Evolutionary conservation across 192 early-diverging fungal species (phyloP), one percentile per base, ranked within the genome.

Genomic region (Gorgonomyces haynaldii): DNA sequence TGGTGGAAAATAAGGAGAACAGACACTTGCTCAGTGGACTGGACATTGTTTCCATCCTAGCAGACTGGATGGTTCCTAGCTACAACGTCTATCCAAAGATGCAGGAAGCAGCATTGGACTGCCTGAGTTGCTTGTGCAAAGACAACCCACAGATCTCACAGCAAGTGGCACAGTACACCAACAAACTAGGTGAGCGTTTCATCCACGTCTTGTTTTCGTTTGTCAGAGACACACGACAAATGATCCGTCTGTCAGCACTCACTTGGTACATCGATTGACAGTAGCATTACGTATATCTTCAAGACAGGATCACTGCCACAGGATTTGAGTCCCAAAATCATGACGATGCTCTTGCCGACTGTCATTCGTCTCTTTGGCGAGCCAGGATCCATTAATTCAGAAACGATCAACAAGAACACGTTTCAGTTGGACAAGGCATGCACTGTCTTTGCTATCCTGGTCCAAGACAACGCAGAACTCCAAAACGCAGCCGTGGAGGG

Each of bases 51-150:
- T 65, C 69, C 22, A 50, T 74, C 3, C 57, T 86, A 20, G 55
- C 79, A 37, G 65, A 59, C 5, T 48, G 83, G 26, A 57, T 88
- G 4, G 60, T 64, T 39, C 65, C 65, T 16, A 64, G 64, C 7
- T 74, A 58, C 54, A 52, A 61, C 22, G 17, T 26, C 15, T 67
- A 50, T 36, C 52, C 69, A 2, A 84, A 80, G 57, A 67, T 82
- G 7, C 85, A 89, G 51, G 83, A 89, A 60, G 78, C 84, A 3
- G 79, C 80, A 3, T 63, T 89, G 37, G 85, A 86, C 43, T 84
- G 84, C 0, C 52, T 89, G n/a, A 69, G 80, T 1, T 70, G 69
- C 4, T 46, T 89, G 22, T 73, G 74, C 47, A 66, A 78, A 22
- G 74, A 72, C 16, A 83, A 83, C 51, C 36, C 62, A 8, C 68